Evolutionary conservation across 495 filamentous ascomycete species (phyloP), one percentile per base, ranked within the genome.

Genomic region (Xylaria palmicola): DNA sequence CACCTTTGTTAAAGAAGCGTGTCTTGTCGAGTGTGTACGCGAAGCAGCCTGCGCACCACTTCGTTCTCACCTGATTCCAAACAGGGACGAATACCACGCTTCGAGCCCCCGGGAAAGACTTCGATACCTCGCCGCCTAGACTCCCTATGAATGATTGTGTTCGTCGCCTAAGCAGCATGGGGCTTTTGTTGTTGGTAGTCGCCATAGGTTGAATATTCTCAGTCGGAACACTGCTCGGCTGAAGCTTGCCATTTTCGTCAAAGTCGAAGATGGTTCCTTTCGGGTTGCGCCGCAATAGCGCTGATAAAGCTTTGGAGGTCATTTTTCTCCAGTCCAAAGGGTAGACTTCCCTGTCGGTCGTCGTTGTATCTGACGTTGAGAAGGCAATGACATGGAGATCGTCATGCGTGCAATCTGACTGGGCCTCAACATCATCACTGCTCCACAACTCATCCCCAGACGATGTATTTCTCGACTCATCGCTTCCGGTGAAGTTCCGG

Each of bases 11-110:
- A 15, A 83, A 70, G 29, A 79, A 72, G 6, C 76, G 74, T 1
- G 76, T 77, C 0, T 73, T 67, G 17, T 69, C 66, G 5, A 68
- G 71, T 0, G 79, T 88, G 82, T 85, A 91, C 22, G 81, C 83
- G 51, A 91, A 82, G 37, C 81, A 81, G 17, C 86, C 88, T 0
- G 85, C 78, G 66, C 85, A 88, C 87, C 87, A 91, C 45, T 88
- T 78, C 20, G 85, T 83, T 24, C 77, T 78, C 54, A 83, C 81
- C 8, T 83, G 77, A 65, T 90, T 86, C 87, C 87, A 91, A 0
- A 91, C 65, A 0, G 88, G 88, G 27, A 84, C 74, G 63, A 85
- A 82, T 2, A 81, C 74, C 7, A 83, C 71, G 30, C 76, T 83
- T 37, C 75, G 74, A 9, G 83, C 83, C 13, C 72, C 72, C 8